Base-by-base conservation (phyloP, 768 basidiomycete genomes). In the Podaxis sp. region DNA sequence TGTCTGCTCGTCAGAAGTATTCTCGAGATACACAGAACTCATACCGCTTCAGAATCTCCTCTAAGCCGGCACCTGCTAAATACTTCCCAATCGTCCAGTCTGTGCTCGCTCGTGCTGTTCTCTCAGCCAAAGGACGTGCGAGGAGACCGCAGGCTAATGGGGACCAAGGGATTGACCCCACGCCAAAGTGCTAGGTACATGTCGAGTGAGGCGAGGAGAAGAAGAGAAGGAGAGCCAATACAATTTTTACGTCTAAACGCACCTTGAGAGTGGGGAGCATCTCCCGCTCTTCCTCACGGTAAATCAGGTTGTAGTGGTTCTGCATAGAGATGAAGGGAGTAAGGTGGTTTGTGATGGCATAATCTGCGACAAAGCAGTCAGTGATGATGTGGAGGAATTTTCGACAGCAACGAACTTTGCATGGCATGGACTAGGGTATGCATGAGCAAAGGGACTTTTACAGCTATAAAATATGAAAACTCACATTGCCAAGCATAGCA, bases 301-400 rank as follows among this genome's bases (percentile, higher is more conserved):
- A 89, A 12, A 85, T 68, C 8, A 86, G 71, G 63, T 75, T 84
- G 70, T 89, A 82, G 63, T 86, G 84, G 67, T 89, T 89, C 70
- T 89, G 87, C 87, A 88, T 87, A 0, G 84, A 84, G 68, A 88
- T 85, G 73, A 89, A 88, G 1, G 83, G 83, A 0, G 83, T 84
- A 1, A 84, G 73, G 7, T 81, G 79, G 70, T 89, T 82, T 42
- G 78, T 71, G 60, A 87, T 82, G 0, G 87, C 87, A 66, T 87
- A 87, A 69, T 84, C 86, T 87, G 42, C 26, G 12, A 24, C 38
- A 19, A 26, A 56, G 11, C 17, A 15, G 30, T 49, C 53, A 24
- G 64, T 6, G 26, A 19, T 17, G 3, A 12, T 15, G 9, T 4
- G 52, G 30, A 52, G 22, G 30, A 6, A 12, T 3, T 46, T 4